Evolutionary conservation across 495 filamentous ascomycete species (phyloP), one percentile per base, ranked within the genome.

Genomic region (Tuber melanosporum): DNA sequence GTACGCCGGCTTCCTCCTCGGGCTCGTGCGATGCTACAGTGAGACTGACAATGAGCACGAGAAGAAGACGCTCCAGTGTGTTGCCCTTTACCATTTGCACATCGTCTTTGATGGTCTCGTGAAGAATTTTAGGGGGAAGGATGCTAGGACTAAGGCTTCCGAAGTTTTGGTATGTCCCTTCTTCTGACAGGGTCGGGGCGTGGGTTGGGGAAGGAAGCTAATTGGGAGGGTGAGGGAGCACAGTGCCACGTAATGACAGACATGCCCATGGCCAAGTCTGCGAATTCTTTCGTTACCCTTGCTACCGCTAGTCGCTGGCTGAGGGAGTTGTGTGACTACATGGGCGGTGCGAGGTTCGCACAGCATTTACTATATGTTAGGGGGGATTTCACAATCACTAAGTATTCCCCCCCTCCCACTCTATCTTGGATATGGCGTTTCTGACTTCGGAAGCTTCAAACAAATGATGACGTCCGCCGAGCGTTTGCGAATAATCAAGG

Each of bases 381-480:
- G 5, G 78, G 78, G 14, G 78, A 80, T 43, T 80, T 80, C 39
- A 80, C 78, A 17, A 80, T 80, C 66, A 80, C 78, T 10, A 80
- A 80, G 78, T 80, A 76, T 57, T 2, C 0, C 22, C 49, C 3
- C 49, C 49, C 20, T n/a, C 49, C 3, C 49, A 3, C 2, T 57
- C 22, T 12, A n/a, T n/a, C 22, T 26, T 57, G 8, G 9, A 57
- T n/a, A 57, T 57, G 22, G 22, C 22, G 49, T 57, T 57, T 12
- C 22, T 57, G 49, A 57, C 49, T 57, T 66, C 10, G 70, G 32
- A 32, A 80, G 78, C 52, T 80, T 80, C 44, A 80, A 80, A 71
- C 78, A 80, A 44, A 80, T 80, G 78, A 80, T 80, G 78, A 80
- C 78, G 15, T 80, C 78, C 17, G 78, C 78, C 15, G 78, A 80